Base-by-base conservation (phyloP, 2,329 filamentous ascomycete genomes). In the Macrophomina tecta region DNA sequence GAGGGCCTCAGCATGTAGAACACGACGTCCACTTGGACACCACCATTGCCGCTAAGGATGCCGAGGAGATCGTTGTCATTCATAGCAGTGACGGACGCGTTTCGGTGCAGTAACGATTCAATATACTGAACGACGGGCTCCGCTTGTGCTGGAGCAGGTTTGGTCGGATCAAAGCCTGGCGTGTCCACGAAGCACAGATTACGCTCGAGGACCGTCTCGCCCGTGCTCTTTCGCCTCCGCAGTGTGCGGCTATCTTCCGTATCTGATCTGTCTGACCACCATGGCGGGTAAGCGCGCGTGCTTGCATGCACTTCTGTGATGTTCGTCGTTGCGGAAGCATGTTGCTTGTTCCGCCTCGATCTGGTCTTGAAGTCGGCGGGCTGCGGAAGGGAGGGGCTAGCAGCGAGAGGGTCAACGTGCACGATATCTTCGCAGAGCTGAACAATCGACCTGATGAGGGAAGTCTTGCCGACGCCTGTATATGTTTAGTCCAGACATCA, bases 171-270 rank as follows among this genome's bases (percentile, higher is more conserved):
- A 76, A 87, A 88, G 12, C 89, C 89, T 11, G 90, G 88, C 2
- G 91, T 94, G 79, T 98, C 94, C 67, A 97, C 89, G 75, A 99
- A 97, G 77, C 93, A 97, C 5, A 99, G 80, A 74, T 99, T 99
- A 36, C 94, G 87, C 75, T 98, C 94, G 53, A 98, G 82, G 46
- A 97, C 86, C 28, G 88, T 86, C 69, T 95, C 93, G 7, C 89
- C 89, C 62, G 88, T 81, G 73, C 91, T 94, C 72, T 90, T 80
- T 36, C 82, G 85, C 73, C 89, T 85, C 55, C 86, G 83, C 69
- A 86, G 79, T 60, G 84, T 80, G 32, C 83, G 83, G 67, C 86
- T 87, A 69, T 90, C 88, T 65, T 94, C 90, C 58, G 92, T 78
- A 73, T 95, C 91, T 7, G 46, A 51, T 48, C 46, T 78, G 14